Percentiles rank a stretch among this genome's conserved stretches.
phyloP scores from a whole-genome alignment of 768 basidiomycete species.

The Tylopilus cervinicoccineus region DNA sequence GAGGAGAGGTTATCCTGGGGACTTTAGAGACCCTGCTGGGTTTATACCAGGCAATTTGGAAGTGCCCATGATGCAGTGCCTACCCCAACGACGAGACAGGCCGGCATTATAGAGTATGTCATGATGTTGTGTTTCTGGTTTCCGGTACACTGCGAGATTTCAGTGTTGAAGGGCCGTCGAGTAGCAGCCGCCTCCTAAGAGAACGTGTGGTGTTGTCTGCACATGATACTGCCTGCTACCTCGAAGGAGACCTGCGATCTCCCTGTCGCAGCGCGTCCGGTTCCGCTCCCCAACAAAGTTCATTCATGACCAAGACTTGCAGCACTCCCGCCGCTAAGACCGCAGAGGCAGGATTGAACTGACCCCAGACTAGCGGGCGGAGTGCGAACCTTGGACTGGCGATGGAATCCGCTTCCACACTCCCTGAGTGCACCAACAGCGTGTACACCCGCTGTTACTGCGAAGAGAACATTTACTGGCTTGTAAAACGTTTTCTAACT shows the following conservation, averaged over 20 bases:
- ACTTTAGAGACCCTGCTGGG: not conserved
- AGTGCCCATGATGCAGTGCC: conserved; percentile 2
- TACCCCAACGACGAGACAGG: not conserved
- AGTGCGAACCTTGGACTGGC: conserved; percentile 16
- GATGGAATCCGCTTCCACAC: conserved; percentile 20
- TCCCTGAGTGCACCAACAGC: conserved; percentile 22
- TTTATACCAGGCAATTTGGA: not conserved
- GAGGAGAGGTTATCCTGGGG: conserved; percentile 1
- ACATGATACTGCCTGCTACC: not conserved
- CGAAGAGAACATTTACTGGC: conserved; percentile 71
- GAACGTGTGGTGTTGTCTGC: not conserved
- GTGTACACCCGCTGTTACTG: conserved; percentile 62
- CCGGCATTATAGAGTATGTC: not conserved
- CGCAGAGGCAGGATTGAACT: too few relatives aligned
- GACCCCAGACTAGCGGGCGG: conserved; percentile 11
- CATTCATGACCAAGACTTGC: conserved; percentile 1
- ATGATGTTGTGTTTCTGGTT: conserved; percentile 6
- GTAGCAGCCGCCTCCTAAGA: conserved; percentile 8
- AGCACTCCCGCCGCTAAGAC: not conserved
- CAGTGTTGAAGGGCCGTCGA: not conserved
- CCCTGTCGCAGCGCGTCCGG: conserved; percentile 1
- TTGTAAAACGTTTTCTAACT: conserved; percentile 42
- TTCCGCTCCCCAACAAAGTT: conserved; percentile 11
- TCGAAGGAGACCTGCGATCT: not conserved
- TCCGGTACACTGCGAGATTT: conserved; percentile 5